phyloP scores from a whole-genome alignment of 768 basidiomycete species.

The Tulasnella sp. region DNA sequence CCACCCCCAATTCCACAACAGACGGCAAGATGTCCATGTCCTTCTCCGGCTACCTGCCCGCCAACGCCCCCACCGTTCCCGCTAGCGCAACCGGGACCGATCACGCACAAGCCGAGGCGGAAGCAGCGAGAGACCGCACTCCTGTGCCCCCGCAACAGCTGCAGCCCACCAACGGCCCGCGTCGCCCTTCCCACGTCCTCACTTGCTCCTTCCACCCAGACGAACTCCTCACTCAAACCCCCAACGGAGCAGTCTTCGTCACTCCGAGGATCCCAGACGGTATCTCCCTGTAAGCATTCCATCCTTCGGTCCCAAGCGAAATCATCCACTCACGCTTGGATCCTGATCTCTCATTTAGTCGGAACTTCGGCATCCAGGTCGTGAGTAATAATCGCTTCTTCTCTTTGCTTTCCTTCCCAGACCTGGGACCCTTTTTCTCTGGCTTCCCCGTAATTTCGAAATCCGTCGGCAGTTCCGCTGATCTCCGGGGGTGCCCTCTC shows the following conservation, averaged over 20 bases:
- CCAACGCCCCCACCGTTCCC: neutral
- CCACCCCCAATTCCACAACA: slow-evolving; percentile 17
- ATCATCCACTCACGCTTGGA: neutral
- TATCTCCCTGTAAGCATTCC: slow-evolving; percentile 17
- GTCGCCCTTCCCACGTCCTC: slow-evolving; percentile 15
- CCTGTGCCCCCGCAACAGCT: slow-evolving; percentile 7
- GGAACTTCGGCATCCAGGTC: slow-evolving; percentile 85
- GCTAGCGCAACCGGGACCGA: too few species aligned
- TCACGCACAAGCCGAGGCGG: neutral
- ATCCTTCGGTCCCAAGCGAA: neutral
- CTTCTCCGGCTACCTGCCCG: slow-evolving; percentile 12
- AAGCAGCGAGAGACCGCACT: slow-evolving; percentile 8
- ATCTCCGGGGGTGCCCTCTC: neutral
- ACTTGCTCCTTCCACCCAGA: slow-evolving; percentile 23
- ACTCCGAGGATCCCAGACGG: slow-evolving; percentile 67
- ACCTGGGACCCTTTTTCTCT: neutral
- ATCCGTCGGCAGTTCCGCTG: neutral
- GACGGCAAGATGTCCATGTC: slow-evolving; percentile 21
- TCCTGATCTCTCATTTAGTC: slow-evolving; percentile 17
- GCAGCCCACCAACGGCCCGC: neutral
- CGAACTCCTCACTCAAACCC: slow-evolving; percentile 26
- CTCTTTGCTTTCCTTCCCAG: slow-evolving; percentile 3
- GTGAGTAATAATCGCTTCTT: slow-evolving; percentile 37
- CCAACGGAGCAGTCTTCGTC: slow-evolving; percentile 47
- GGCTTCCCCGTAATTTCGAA: neutral